Base-by-base conservation (phyloP, 2,329 filamentous ascomycete species). In the Trichoderma lentiforme region DNA sequence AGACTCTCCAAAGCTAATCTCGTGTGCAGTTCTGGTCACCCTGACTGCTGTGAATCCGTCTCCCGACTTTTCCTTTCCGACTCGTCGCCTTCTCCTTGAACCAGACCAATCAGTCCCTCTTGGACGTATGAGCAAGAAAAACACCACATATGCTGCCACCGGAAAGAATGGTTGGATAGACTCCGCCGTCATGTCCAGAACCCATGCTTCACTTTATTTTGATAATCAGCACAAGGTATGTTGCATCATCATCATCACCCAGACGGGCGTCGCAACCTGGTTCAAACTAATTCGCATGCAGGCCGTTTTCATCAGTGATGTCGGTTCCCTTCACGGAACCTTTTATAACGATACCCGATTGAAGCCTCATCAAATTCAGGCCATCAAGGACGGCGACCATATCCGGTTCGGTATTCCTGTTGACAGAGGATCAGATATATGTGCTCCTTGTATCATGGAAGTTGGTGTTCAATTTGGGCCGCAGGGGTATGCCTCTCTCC, bases 131-230 rank as follows among this genome's bases (percentile, higher is more conserved):
- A 86, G 84, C 74, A 85, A 82, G 76, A 76, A 82, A 71, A 78
- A 81, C 75, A 24, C 74, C 64, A 68, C 61, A 3, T 76, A 81
- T 9, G 75, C 74, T 78, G 84, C 75, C 78, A 81, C 73, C 47
- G 73, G 75, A 6, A 80, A 86, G 74, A 94, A 93, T 79, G 88
- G 85, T 18, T 93, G 86, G 85, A 91, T 93, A 72, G 88, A 93
- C 74, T 91, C 88, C 71, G 88, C 91, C 0, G 91, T 93, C 43
- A 91, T 94, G 84, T 93, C 91, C 28, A 85, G 92, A 58, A 79
- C 88, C 12, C 92, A 94, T 80, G 92, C 91, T 18, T 80, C 86
- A 57, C 77, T 91, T 5, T 74, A 77, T 18, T 82, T 86, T 5
- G 81, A 86, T 63, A 75, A 83, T 11, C 78, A 83, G 2, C 76